Conservation (phyloP, 257 asterid genomes). For the Jacaranda copaia region DNA sequence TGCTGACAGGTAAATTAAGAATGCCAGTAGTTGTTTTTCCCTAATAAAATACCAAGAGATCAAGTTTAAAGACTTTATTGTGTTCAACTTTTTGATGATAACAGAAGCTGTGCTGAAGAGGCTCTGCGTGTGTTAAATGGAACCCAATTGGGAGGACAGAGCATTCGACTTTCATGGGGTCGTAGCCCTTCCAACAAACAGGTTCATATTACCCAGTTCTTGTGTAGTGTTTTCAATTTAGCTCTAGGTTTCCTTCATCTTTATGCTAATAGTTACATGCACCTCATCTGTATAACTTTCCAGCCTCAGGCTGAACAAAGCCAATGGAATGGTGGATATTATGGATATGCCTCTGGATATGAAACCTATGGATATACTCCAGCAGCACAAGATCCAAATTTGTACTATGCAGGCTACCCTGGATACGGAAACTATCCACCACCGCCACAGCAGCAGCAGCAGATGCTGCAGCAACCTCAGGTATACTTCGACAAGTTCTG, state of each 20-base stretch:
- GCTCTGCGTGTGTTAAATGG: constrained; percentile 66
- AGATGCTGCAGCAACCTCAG: constrained; percentile 49
- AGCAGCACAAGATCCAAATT: constrained; percentile 61
- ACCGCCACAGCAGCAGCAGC: constrained; percentile 56
- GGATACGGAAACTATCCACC: constrained; percentile 61
- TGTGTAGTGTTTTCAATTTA: not conserved
- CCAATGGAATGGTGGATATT: constrained; percentile 55
- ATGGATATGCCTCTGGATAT: constrained; percentile 63
- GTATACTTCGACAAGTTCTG: constrained; percentile 29
- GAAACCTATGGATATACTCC: constrained; percentile 62
- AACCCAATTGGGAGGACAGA: constrained; percentile 69
- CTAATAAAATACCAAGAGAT: not conserved
- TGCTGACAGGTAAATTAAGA: constrained; percentile 63
- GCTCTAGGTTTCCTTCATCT: not conserved
- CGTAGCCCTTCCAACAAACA: constrained; percentile 75
- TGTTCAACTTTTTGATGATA: not conserved
- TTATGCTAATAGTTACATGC: not conserved
- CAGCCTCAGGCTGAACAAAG: constrained; percentile 43
- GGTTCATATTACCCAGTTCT: constrained; percentile 38
- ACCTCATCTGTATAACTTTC: not conserved
- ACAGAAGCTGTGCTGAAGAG: constrained; percentile 81
- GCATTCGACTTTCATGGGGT: constrained; percentile 80
- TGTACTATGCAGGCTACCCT: constrained; percentile 65
- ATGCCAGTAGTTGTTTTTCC: not conserved
- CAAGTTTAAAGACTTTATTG: not conserved